phyloP scores from a whole-genome alignment of 176 grass and related monocot genomes.

The Paspalum vaginatum region DNA sequence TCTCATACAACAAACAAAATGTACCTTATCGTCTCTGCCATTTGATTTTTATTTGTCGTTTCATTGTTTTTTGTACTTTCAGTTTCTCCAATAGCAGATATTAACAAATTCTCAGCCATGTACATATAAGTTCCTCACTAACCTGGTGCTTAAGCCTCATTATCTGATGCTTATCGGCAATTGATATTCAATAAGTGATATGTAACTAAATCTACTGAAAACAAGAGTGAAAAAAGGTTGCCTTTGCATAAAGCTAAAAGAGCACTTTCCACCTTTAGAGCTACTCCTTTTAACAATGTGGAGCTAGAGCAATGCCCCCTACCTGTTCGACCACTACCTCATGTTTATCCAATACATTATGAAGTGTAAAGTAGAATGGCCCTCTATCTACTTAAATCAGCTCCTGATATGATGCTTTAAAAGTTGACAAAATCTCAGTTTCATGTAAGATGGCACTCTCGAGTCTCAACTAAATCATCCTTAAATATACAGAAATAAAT shows the following conservation, averaged over 20 bases:
- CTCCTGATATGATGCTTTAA: slow-evolving; percentile 23
- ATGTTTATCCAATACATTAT: slow-evolving; percentile 62
- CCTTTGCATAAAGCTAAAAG: slow-evolving; percentile 50
- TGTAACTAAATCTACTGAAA: slow-evolving; percentile 35
- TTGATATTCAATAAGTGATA: slow-evolving; percentile 24
- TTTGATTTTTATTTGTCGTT: neutral
- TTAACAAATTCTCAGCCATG: neutral
- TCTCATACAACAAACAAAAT: neutral
- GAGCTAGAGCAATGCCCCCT: slow-evolving; percentile 33
- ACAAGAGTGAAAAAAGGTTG: slow-evolving; percentile 17
- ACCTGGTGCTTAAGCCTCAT: slow-evolving; percentile 21
- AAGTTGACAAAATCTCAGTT: slow-evolving; percentile 34
- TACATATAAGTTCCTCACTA: neutral
- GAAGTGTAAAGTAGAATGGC: slow-evolving; percentile 24
- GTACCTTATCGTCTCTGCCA: neutral
- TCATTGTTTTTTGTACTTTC: neutral
- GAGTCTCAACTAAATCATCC: slow-evolving; percentile 25
- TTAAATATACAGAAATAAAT: slow-evolving; percentile 21
- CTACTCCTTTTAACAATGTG: slow-evolving; percentile 41
- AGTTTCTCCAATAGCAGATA: neutral
- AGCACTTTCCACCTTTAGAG: slow-evolving; percentile 47
- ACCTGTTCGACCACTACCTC: slow-evolving; percentile 47
- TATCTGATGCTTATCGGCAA: slow-evolving; percentile 12
- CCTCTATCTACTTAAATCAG: slow-evolving; percentile 29
- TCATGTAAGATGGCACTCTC: slow-evolving; percentile 33